Conservation (phyloP, 2,329 filamentous ascomycete species). For the Thielaviopsis populi region DNA sequence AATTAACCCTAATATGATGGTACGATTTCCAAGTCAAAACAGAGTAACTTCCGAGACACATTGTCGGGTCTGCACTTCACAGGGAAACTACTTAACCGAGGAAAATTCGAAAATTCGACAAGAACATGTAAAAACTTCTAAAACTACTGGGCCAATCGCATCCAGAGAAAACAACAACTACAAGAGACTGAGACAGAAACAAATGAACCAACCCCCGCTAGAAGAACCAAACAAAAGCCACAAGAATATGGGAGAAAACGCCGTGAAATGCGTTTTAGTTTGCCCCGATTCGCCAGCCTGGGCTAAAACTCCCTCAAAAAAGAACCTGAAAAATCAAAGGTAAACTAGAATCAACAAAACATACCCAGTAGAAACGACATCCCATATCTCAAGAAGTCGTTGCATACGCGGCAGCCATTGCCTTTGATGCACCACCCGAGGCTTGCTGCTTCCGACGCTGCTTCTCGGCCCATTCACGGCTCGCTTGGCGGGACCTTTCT, state of each 20-base stretch:
- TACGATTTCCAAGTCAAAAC: too few species aligned
- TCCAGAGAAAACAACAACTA: background rate
- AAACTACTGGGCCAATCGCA: background rate
- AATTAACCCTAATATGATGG: too few species aligned
- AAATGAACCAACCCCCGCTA: background rate
- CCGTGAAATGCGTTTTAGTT: background rate
- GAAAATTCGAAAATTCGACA: background rate
- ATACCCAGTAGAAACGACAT: slow-evolving; percentile 3
- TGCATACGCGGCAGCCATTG: background rate
- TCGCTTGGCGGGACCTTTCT: slow-evolving; percentile 42
- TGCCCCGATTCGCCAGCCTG: background rate
- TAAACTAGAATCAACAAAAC: background rate
- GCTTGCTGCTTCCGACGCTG: slow-evolving; percentile 31
- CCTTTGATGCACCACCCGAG: slow-evolving; percentile 13
- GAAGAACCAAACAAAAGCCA: background rate
- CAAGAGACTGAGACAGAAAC: background rate
- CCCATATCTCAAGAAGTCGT: background rate
- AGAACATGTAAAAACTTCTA: background rate
- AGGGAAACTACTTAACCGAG: background rate
- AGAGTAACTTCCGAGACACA: too few species aligned
- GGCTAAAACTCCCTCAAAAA: background rate
- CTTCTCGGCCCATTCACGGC: slow-evolving; percentile 48
- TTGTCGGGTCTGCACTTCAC: background rate
- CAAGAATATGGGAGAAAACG: background rate
- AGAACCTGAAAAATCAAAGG: background rate